These are phyloP conservation scores for Mycosphaerella sp. DNA, from an alignment of 2,329 filamentous ascomycete species.

Conservation along the genomic window DNA sequence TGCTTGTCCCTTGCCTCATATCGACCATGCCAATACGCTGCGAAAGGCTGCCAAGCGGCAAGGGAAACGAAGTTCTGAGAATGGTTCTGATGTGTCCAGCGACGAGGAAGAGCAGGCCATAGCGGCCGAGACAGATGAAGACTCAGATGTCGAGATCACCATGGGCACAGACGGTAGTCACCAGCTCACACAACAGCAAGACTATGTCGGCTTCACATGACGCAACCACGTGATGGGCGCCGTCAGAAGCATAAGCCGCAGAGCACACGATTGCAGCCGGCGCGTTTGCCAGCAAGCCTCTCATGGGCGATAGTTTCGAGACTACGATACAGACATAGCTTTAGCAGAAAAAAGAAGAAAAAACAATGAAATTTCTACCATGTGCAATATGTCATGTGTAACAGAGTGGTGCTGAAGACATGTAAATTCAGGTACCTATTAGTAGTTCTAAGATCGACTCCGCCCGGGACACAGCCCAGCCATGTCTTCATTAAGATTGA, in stretches of 20 bases:
- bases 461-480: neutral
- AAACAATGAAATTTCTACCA: neutral
- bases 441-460: too few species aligned
- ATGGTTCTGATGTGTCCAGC: conserved; percentile 60
- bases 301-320: neutral
- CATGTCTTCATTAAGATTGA: neutral
- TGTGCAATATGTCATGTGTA: neutral
- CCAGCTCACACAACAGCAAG: conserved; percentile 49
- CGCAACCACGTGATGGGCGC: neutral
- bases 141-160: conserved; percentile 49
- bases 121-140: conserved; percentile 38
- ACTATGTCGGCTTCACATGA: conserved; percentile 44
- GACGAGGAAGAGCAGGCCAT: conserved; percentile 63
- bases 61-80: conserved; percentile 32
- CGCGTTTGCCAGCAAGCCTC: neutral
- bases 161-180: conserved; percentile 36
- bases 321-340: conserved; percentile 2
- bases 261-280: neutral
- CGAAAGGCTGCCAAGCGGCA: conserved; percentile 51
- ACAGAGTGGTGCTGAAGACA: too few species aligned
- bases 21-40: conserved; percentile 78
- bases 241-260: neutral
- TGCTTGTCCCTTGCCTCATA: conserved; percentile 78
- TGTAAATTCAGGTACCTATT: too few species aligned
- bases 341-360: conserved; percentile 1